phyloP scores from a whole-genome alignment of 1,284 basidiomycete species.

The Mycena citricolor region DNA sequence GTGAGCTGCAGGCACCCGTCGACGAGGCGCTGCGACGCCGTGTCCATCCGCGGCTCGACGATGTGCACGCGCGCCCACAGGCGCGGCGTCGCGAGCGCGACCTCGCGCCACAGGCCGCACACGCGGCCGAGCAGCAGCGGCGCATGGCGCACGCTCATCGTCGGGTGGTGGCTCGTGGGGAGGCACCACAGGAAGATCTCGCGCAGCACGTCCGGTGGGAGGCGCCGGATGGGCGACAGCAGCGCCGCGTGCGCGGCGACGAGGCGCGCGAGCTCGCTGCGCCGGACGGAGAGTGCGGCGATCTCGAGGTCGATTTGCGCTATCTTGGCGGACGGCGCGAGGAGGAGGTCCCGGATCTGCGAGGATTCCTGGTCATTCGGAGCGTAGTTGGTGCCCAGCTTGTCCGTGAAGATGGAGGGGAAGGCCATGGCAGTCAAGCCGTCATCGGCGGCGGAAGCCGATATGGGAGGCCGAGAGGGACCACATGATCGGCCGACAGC shows the following conservation, averaged over 20 bases:
- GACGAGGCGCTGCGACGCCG: background rate
- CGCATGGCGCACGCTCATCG: background rate
- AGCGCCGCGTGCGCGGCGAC: background rate
- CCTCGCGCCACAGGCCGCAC: background rate
- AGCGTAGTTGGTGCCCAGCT: conserved; percentile 3
- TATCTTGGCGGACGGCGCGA: background rate
- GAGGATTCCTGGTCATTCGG: background rate
- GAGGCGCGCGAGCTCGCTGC: background rate
- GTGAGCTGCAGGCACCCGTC: background rate
- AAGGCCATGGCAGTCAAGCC: no score
- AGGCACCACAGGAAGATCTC: background rate
- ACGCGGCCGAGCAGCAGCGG: conserved; percentile 1
- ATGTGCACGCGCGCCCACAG: conserved; percentile 7
- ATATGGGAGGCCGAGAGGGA: no score
- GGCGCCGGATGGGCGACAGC: background rate
- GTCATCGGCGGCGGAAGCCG: no score
- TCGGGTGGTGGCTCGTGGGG: background rate
- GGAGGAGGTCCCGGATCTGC: background rate
- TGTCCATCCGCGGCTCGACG: conserved; percentile 1
- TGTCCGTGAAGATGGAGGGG: no score
- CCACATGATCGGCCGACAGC: no score
- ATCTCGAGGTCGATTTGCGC: no score
- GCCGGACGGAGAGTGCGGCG: background rate
- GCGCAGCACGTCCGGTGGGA: conserved; percentile 3
- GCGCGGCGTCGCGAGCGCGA: conserved; percentile 2